These are phyloP conservation scores for Panellus pusillus DNA, from an alignment of 768 basidiomycete genomes.

Conservation along the genomic window DNA sequence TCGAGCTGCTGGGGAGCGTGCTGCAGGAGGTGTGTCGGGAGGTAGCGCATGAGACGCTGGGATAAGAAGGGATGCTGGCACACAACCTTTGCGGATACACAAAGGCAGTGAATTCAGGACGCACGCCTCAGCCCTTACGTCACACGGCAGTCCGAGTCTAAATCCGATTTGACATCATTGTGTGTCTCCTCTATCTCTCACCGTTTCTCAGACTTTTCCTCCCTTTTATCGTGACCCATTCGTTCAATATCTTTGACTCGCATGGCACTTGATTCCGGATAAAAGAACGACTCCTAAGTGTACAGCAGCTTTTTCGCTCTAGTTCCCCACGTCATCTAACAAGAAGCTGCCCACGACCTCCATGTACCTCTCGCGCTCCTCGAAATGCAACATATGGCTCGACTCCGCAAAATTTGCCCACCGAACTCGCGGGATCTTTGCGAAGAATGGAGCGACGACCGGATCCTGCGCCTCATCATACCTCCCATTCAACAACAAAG, in stretches of 20 bases:
- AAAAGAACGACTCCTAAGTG: too few species aligned
- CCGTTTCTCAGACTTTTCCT: too few species aligned
- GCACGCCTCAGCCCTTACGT: too few species aligned
- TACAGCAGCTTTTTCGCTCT: not conserved
- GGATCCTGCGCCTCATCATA: slow-evolving; percentile 37
- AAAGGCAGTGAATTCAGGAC: too few species aligned
- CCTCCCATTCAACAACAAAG: slow-evolving; percentile 36
- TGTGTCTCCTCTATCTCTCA: too few species aligned
- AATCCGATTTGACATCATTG: too few species aligned
- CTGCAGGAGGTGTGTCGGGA: slow-evolving; percentile 16
- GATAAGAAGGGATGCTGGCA: too few species aligned
- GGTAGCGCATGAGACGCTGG: slow-evolving; percentile 8
- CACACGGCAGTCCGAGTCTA: too few species aligned
- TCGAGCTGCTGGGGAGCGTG: slow-evolving; percentile 16
- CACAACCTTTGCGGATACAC: too few species aligned
- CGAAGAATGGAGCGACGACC: slow-evolving; percentile 33
- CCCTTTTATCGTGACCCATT: too few species aligned
- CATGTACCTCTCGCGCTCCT: slow-evolving; percentile 38
- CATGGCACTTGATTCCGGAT: too few species aligned
- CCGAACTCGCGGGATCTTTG: slow-evolving; percentile 30
- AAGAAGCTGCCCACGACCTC: slow-evolving; percentile 32
- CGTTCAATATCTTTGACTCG: too few species aligned
- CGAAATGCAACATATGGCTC: slow-evolving; percentile 35
- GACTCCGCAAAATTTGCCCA: slow-evolving; percentile 40
- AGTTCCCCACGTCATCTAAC: not conserved